A percentile compares a stretch with the other conserved stretches of the same genome.
These are phyloP conservation scores for Termitomyces sp. DNA, from an alignment of 768 basidiomycete species.

Conservation along the genomic window DNA sequence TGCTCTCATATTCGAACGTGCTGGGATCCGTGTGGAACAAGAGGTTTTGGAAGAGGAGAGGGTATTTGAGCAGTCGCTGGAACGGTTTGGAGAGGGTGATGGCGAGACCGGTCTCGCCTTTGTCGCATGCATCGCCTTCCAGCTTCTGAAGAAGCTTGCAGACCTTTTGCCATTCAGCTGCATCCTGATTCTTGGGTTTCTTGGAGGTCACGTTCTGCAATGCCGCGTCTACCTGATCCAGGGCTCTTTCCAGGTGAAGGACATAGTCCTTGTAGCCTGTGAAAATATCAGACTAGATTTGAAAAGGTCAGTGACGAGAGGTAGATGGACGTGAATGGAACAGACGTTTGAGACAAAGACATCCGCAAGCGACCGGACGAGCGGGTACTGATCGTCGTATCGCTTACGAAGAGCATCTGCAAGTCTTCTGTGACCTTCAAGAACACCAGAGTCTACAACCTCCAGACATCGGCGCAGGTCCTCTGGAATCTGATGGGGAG, in stretches of 20 bases:
- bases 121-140: conserved; percentile 75
- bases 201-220: conserved; percentile 61
- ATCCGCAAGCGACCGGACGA: conserved; percentile 89
- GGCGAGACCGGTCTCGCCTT: conserved; percentile 90
- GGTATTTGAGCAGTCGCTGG: conserved; percentile 94
- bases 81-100: conserved; percentile 97
- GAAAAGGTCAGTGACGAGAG: conserved; percentile 6
- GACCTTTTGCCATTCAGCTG: conserved; percentile 71
- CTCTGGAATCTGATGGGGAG: conserved; percentile 80
- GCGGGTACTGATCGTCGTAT: conserved; percentile 93
- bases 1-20: conserved; percentile 95
- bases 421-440: conserved; percentile 84
- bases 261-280: conserved; percentile 93
- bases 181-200: conserved; percentile 79
- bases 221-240: conserved; percentile 81
- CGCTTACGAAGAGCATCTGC: conserved; percentile 81
- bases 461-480: conserved; percentile 83
- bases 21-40: conserved; percentile 96
- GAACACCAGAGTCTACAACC: conserved; percentile 79
- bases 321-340: conserved; percentile 12
- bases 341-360: conserved; percentile 93
- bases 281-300: conserved; percentile 78
- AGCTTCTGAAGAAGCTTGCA: conserved; percentile 69
- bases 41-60: conserved; percentile 94
- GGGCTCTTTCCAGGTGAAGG: conserved; percentile 86